A percentile compares a stretch with the other conserved stretches of the same genome.
Conservation (phyloP, 352 stramenopile species). For the Phytophthora nicotianae region DNA sequence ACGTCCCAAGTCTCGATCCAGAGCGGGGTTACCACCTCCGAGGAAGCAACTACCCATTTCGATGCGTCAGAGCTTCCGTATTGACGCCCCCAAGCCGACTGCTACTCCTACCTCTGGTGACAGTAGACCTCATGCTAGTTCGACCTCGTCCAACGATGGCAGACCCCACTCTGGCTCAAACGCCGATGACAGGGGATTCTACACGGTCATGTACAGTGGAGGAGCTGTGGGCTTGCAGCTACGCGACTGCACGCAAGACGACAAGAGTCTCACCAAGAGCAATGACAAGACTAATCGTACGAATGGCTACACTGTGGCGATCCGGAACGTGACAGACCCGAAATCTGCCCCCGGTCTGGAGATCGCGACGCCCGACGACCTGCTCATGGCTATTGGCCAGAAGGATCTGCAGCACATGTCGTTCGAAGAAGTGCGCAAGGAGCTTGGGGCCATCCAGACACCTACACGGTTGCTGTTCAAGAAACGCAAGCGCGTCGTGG, state of each 20-base stretch:
- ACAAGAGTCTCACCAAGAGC: conserved; percentile 47
- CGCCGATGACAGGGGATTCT: conserved; percentile 58
- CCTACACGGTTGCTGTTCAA: conserved; percentile 74
- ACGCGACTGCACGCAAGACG: conserved; percentile 51
- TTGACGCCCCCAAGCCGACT: conserved; percentile 38
- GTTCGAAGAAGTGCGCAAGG: conserved; percentile 63
- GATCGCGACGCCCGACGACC: conserved; percentile 52
- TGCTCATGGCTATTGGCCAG: conserved; percentile 75
- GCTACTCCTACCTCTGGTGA: conserved; percentile 11
- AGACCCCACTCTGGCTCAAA: conserved; percentile 23
- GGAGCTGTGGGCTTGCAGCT: conserved; percentile 52
- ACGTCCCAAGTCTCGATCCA: conserved; percentile 25
- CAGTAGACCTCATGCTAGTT: conserved; percentile 24
- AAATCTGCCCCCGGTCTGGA: conserved; percentile 57
- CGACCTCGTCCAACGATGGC: conserved; percentile 23
- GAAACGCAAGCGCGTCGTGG: conserved; percentile 45
- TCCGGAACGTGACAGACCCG: conserved; percentile 62
- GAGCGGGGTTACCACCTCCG: conserved; percentile 17
- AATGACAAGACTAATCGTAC: conserved; percentile 60
- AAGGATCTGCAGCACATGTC: conserved; percentile 66
- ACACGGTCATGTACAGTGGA: conserved; percentile 69
- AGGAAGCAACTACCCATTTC: conserved; percentile 42
- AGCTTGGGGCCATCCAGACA: conserved; percentile 46
- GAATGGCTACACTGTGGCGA: conserved; percentile 68
- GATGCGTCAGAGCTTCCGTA: conserved; percentile 66